phyloP scores from a whole-genome alignment of 495 filamentous ascomycete genomes.

The Pseudevernia furfuracea region DNA sequence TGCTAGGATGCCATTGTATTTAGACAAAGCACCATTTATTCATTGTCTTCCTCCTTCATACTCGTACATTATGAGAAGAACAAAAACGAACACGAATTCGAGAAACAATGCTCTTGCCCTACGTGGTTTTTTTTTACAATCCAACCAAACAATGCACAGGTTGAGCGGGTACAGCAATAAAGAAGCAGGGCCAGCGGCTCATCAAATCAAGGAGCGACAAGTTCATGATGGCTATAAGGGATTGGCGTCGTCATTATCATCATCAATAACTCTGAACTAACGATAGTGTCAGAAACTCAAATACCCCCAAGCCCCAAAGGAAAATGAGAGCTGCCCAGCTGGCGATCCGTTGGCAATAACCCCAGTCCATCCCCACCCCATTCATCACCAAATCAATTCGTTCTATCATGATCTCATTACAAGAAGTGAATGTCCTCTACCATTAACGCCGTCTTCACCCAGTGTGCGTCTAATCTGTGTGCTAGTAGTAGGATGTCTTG shows the following conservation, averaged over 20 bases:
- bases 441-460: not conserved
- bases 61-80: too few relatives aligned
- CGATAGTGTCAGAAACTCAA: not conserved
- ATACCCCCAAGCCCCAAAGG: slow-evolving; percentile 4
- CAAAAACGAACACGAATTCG: not conserved
- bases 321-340: slow-evolving; percentile 1
- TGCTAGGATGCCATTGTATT: not conserved
- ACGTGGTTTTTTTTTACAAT: too few relatives aligned
- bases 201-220: not conserved
- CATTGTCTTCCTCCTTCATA: not conserved
- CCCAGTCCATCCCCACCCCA: not conserved
- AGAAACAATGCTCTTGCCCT: not conserved
- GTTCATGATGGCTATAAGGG: not conserved
- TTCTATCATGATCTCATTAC: slow-evolving; percentile 5
- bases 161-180: not conserved
- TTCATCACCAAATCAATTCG: not conserved
- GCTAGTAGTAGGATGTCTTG: not conserved
- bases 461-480: not conserved
- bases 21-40: not conserved
- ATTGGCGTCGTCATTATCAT: not conserved
- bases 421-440: slow-evolving; percentile 1
- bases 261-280: slow-evolving; percentile 5
- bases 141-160: too few relatives aligned
- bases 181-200: not conserved
- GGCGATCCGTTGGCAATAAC: not conserved